Percentiles rank a stretch among this genome's conserved stretches.
phyloP scores from a whole-genome alignment of 23 red algal genomes.

The Rhodosorus marinus region DNA sequence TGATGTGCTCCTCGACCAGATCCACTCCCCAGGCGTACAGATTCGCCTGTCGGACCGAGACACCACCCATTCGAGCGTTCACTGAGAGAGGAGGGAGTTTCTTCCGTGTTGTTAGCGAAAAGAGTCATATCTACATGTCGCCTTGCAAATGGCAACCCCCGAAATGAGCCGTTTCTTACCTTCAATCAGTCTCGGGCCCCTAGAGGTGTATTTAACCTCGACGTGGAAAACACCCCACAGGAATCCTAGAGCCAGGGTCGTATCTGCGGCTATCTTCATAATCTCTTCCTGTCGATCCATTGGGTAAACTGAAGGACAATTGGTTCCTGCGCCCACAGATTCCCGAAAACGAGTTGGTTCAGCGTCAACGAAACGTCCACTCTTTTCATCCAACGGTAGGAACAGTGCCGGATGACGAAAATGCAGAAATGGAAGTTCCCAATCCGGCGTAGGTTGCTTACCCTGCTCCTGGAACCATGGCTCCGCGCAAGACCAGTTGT shows the following conservation, averaged over 20 bases:
- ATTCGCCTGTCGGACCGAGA: conserved; percentile 67
- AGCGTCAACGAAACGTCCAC: too few relatives aligned
- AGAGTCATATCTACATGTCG: too few relatives aligned
- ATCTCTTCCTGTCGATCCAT: conserved; percentile 45
- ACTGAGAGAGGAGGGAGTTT: too few relatives aligned
- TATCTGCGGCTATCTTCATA: conserved; percentile 22
- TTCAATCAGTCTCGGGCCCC: conserved; percentile 87
- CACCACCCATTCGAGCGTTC: conserved; percentile 96
- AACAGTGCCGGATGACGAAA: too few relatives aligned
- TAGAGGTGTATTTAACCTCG: conserved; percentile 75
- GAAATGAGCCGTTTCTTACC: too few relatives aligned
- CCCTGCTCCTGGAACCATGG: conserved; percentile 95
- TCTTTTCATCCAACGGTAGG: too few relatives aligned
- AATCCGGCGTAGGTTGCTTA: too few relatives aligned
- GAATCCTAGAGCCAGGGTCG: conserved; percentile 63
- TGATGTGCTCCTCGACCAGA: conserved; percentile 89
- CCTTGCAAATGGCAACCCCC: too few relatives aligned
- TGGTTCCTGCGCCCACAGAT: too few relatives aligned
- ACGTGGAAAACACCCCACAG: conserved; percentile 65
- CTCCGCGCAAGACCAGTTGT: conserved; percentile 86
- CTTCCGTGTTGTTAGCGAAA: too few relatives aligned
- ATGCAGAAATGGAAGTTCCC: too few relatives aligned
- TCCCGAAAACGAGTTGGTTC: too few relatives aligned
- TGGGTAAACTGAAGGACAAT: conserved; percentile 76
- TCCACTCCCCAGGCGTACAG: conserved; percentile 82